Percentiles rank a stretch among this genome's conserved stretches.
phyloP scores from a whole-genome alignment of 78 protist genomes.

The Dictyostelium firmibasis region DNA sequence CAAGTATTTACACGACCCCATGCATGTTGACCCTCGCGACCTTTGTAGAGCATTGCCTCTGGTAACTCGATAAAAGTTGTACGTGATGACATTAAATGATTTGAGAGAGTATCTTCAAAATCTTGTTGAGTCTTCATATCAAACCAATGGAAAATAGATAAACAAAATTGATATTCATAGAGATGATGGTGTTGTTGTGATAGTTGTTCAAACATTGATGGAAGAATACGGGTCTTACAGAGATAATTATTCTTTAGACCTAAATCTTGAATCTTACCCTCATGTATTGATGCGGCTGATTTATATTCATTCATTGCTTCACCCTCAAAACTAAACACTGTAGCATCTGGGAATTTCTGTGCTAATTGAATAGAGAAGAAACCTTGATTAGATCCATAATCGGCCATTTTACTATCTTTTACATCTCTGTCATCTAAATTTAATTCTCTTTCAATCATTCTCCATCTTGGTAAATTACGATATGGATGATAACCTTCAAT shows the following conservation, averaged over 20 bases:
- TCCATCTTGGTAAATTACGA: constrained; percentile 70
- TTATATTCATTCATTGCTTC: constrained; percentile 37
- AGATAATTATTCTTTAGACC: constrained; percentile 7
- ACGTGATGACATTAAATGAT: constrained; percentile 1
- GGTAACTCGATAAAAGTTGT: constrained; percentile 66
- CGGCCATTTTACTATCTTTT: not conserved
- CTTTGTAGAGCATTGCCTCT: constrained; percentile 40
- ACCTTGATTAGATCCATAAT: constrained; percentile 70
- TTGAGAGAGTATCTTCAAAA: constrained; percentile 25
- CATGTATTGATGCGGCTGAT: not conserved
- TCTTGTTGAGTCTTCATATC: constrained; percentile 51
- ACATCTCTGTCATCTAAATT: constrained; percentile 9
- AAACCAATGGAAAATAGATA: constrained; percentile 70
- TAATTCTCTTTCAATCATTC: constrained; percentile 73
- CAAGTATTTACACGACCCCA: constrained; percentile 3
- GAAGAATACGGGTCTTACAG: constrained; percentile 15
- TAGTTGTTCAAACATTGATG: constrained; percentile 21
- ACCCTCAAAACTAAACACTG: constrained; percentile 37
- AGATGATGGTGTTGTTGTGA: constrained; percentile 11
- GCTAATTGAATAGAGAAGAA: constrained; percentile 44
- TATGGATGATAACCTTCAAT: constrained; percentile 52
- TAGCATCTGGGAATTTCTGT: constrained; percentile 8
- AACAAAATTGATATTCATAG: constrained; percentile 60
- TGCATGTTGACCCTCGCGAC: constrained; percentile 46
- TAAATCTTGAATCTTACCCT: not conserved